Evolutionary conservation across 2,329 filamentous ascomycete species (phyloP), one percentile per base, ranked within the genome.

Genomic region (Coniella lustricola): DNA sequence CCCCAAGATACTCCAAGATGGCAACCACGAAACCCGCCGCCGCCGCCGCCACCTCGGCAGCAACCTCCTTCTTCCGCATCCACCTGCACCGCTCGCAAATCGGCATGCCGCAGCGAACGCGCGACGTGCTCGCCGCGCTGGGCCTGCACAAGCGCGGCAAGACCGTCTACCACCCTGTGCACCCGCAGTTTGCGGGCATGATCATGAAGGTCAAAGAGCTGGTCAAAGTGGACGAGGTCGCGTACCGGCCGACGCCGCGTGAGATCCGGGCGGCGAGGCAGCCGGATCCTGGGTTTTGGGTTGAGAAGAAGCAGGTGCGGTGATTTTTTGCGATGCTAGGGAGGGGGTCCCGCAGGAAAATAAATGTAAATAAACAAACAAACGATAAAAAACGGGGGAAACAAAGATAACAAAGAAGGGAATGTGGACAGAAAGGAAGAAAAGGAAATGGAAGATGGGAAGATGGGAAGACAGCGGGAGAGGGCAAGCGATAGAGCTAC

Each of bases 171-270:
- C 85, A 95, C 68, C 86, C 87, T 33, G 89, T 95, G 53, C 79
- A 79, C 53, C 81, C 83, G 36, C 82, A 89, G 57, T 82, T 88
- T 54, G 90, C 90, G 9, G 90, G 90, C 63, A 89, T 94, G 73
- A 88, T 96, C 62, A 85, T 96, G 75, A 85, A 85, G 67, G 89
- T 96, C 59, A 96, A 96, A 74, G 90, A 96, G 70, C 73, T 96
- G 54, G 87, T 96, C 39, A 75, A 80, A 46, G 89, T 95, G 32
- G 73, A 82, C 57, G 90, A 95, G 70, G 88, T 94, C 38, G 81
- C 83, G 31, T 64, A 69, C 53, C 66, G 76, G 29, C 64, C 88
- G 67, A 83, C 75, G 7, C 79, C 81, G 62, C 67, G 70, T 48
- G 79, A 95, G 71, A 75, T 95, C 61, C 82, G 81, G 69, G 78